Conservation (phyloP, 495 filamentous ascomycete genomes). For the Penicillium roqueforti region DNA sequence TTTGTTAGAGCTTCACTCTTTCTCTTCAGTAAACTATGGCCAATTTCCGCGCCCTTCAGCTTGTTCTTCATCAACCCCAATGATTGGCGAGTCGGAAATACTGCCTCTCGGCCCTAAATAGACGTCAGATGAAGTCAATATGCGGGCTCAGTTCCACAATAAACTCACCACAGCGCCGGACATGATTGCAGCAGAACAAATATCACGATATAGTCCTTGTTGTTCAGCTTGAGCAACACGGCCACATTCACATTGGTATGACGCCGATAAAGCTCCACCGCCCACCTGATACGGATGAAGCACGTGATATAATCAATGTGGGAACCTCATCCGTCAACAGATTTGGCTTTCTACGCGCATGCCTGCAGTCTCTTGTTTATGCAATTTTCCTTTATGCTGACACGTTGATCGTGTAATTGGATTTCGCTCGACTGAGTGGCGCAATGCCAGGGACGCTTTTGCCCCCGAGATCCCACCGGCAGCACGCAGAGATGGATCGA, state of each 20-base stretch:
- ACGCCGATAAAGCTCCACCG: conserved; percentile 32
- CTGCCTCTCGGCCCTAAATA: conserved; percentile 62
- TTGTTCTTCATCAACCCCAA: conserved; percentile 96
- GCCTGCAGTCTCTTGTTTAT: conserved; percentile 28
- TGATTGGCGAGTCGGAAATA: conserved; percentile 98
- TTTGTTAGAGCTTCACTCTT: conserved; percentile 94
- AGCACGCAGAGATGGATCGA: conserved; percentile 48
- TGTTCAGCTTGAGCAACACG: conserved; percentile 16
- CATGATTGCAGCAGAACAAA: conserved; percentile 37
- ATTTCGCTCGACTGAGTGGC: conserved; percentile 44
- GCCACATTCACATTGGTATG: conserved; percentile 34
- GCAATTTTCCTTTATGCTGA: conserved; percentile 24
- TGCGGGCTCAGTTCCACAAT: not conserved
- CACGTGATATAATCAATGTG: conserved; percentile 26
- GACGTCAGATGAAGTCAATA: conserved; percentile 5
- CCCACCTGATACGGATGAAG: conserved; percentile 23
- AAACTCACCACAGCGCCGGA: conserved; percentile 54
- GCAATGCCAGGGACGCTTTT: conserved; percentile 62
- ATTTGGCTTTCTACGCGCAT: conserved; percentile 24
- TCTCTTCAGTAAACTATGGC: conserved; percentile 81
- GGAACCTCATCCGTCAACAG: conserved; percentile 28
- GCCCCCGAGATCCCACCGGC: conserved; percentile 50
- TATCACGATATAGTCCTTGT: conserved; percentile 10
- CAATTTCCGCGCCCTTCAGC: conserved; percentile 92
- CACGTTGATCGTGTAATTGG: conserved; percentile 35